phyloP scores from a whole-genome alignment of 164 flowering plant species.

The Nymphaea colorata region DNA sequence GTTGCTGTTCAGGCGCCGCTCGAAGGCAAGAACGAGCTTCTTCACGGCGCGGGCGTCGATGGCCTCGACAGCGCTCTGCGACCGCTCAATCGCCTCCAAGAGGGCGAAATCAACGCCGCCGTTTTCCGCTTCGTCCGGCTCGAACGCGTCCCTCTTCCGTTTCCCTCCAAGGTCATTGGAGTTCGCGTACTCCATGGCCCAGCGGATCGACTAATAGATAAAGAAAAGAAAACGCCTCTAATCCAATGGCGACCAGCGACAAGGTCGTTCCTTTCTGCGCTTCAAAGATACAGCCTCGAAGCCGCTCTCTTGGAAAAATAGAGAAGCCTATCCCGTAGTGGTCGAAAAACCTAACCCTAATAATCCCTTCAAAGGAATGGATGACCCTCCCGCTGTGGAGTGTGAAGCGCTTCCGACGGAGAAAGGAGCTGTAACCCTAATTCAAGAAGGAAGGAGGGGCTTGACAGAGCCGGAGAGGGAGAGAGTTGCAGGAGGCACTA shows the following conservation, averaged over 20 bases:
- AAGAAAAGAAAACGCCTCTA: background rate
- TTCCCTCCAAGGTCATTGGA: background rate
- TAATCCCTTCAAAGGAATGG: no score
- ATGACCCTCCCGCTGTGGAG: no score
- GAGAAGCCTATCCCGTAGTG: background rate
- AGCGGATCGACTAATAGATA: background rate
- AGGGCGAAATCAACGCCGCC: conserved; percentile 55
- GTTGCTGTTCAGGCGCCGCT: conserved; percentile 86
- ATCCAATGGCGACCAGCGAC: background rate
- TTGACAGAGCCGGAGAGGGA: no score
- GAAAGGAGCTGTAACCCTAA: no score
- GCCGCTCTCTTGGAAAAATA: background rate
- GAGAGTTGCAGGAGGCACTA: no score
- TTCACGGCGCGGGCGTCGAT: conserved; percentile 70
- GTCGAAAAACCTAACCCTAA: background rate
- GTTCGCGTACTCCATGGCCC: background rate
- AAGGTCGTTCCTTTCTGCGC: background rate
- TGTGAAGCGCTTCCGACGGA: no score
- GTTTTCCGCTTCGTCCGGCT: background rate
- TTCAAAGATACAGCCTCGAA: background rate
- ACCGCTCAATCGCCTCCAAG: conserved; percentile 85
- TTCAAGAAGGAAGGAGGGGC: no score
- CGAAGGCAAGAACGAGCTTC: conserved; percentile 74
- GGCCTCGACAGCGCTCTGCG: conserved; percentile 55
- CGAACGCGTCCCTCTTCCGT: conserved; percentile 1